Evolutionary conservation across 1,284 basidiomycete species (phyloP).

Genomic region (Anthracocystis panici-leucophaei): DNA sequence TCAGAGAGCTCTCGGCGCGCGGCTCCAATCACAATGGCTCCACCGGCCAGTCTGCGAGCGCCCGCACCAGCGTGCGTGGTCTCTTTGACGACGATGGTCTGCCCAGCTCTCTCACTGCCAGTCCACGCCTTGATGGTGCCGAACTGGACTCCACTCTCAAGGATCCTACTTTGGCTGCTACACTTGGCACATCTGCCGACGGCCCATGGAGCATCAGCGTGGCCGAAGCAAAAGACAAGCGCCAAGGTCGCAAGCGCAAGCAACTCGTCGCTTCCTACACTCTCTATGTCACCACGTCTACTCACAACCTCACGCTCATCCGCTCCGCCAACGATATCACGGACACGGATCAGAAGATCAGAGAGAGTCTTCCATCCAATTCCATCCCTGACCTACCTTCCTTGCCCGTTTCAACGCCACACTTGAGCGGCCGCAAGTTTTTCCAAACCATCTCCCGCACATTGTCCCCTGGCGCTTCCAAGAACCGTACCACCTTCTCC

Average conservation of each 20-base stretch:
- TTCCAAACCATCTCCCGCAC: constrained; percentile 62
- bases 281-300: constrained; percentile 76
- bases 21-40: constrained; percentile 22
- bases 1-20: constrained; percentile 36
- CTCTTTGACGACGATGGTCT: constrained; percentile 45
- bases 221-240: constrained; percentile 72
- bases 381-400: constrained; percentile 41
- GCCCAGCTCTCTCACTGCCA: constrained; percentile 20
- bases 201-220: constrained; percentile 81
- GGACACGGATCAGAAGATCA: constrained; percentile 81
- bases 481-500: constrained; percentile 27
- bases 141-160: constrained; percentile 73
- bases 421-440: constrained; percentile 47
- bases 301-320: constrained; percentile 86
- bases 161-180: constrained; percentile 20
- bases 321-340: constrained; percentile 80
- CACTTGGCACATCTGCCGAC: constrained; percentile 69
- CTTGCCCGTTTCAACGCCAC: constrained; percentile 29
- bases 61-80: constrained; percentile 49
- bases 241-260: constrained; percentile 50
- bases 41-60: constrained; percentile 18
- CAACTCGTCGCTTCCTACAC: constrained; percentile 67
- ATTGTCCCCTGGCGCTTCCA: constrained; percentile 48
- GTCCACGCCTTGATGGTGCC: constrained; percentile 16
- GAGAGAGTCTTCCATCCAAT: constrained; percentile 23